Evolutionary conservation across 2,329 filamentous ascomycete species (phyloP), one percentile per base, ranked within the genome.

Genomic region (Claviceps citrina): DNA sequence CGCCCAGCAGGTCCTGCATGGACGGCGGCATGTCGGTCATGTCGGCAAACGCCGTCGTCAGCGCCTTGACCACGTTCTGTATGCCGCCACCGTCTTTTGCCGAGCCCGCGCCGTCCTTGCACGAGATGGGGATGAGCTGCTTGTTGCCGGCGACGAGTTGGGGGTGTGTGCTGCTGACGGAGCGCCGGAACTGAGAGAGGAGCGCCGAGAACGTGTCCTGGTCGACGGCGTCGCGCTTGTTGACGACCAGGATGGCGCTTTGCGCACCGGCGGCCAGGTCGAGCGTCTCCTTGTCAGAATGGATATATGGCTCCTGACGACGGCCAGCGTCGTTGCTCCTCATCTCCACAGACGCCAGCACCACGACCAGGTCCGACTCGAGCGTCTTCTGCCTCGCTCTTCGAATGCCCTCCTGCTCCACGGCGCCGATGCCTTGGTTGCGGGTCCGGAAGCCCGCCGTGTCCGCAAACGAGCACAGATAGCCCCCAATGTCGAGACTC

Each of bases 391-490:
- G 74, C 56, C 81, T 84, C 7, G 91, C 91, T 37, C 91, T 71
- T 38, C 81, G 76, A 54, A 98, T 96, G 1, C 91, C 91, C 58
- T 98, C 91, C 54, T 79, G 67, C 54, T 98, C 91, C 20, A 98
- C 70, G 8, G 71, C 66, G 1, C 86, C 84, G 44, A 94, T 75
- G 35, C 41, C 38, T 4, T 39, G 38, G 13, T 40, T 40, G n/a
- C 49, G 49, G 36, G 69, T 73, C 37, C 86, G 71, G 49, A 98
- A 75, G 1, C 91, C 91, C 16, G 91, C 91, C 51, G 91, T 96
- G 61, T 98, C 91, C 13, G 89, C 87, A 54, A 98, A 79, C n/a
- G 83, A 84, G 58, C 87, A 93, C 37, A 93, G 76, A 63, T 83
- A 98, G 0, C 91, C 91, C 1, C 79, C 77, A 36, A 98, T 69